Percentiles rank a stretch among this genome's conserved stretches.
Conservation (phyloP, 768 basidiomycete genomes). For the Suillus weaverae region DNA sequence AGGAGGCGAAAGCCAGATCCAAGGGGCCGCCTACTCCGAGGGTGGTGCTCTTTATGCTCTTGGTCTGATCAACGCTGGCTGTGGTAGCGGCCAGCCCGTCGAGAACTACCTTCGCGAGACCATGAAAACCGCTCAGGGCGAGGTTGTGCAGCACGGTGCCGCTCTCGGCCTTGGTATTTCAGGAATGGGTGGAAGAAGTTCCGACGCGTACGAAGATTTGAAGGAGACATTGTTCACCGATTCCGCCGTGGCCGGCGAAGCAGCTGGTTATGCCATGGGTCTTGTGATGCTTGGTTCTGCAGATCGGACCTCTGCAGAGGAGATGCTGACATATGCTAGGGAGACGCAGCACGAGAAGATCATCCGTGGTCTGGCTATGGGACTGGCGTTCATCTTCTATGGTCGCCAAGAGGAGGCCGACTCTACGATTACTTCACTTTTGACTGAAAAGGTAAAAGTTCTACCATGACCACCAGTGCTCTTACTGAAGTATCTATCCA, state of each 20-base stretch:
- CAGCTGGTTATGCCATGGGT: conserved; percentile 96
- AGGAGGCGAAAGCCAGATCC: conserved; percentile 72
- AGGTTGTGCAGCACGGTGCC: conserved; percentile 96
- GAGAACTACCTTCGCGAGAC: conserved; percentile 79
- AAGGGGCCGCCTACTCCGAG: conserved; percentile 86
- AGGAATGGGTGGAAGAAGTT: conserved; percentile 88
- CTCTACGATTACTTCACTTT: conserved; percentile 69
- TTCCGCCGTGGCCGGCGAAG: conserved; percentile 95
- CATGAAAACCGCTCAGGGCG: conserved; percentile 71
- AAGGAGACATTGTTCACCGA: conserved; percentile 89
- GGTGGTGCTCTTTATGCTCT: conserved; percentile 96
- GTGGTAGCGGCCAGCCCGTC: conserved; percentile 67
- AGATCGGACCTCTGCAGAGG: conserved; percentile 73
- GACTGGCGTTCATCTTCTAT: conserved; percentile 89
- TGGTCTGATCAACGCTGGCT: conserved; percentile 92
- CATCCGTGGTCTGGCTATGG: conserved; percentile 92
- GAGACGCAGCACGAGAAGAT: conserved; percentile 99
- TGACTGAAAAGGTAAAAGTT: conserved; percentile 77
- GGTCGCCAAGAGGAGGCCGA: conserved; percentile 93
- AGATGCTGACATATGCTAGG: conserved; percentile 94
- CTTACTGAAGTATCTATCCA: conserved; percentile 32
- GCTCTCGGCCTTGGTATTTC: conserved; percentile 96
- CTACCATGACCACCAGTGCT: background rate
- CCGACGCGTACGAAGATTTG: conserved; percentile 89
- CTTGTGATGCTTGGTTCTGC: conserved; percentile 97